These are phyloP conservation scores for Globisporangium mamillatum DNA, from an alignment of 352 stramenopile species.

Conservation along the genomic window DNA sequence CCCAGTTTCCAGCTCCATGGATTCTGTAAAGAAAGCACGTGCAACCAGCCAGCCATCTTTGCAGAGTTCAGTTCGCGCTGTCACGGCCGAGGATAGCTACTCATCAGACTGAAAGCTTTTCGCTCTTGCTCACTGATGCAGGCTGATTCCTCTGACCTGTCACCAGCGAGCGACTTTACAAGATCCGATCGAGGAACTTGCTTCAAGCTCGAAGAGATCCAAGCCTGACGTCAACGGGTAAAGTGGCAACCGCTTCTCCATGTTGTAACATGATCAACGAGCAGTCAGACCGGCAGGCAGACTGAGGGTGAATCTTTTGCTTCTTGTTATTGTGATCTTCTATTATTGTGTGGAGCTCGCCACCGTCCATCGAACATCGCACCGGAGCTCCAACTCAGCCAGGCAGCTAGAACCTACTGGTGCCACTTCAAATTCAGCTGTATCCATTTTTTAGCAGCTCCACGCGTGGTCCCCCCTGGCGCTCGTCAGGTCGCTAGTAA, in stretches of 20 bases:
- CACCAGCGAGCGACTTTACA: background rate
- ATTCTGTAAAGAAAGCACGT: background rate
- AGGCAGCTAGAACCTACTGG: too few relatives aligned
- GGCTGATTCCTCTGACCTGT: background rate
- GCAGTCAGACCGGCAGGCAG: background rate
- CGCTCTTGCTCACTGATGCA: background rate
- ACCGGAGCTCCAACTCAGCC: background rate
- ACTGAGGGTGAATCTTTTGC: background rate
- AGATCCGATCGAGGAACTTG: background rate
- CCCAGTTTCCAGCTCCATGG: background rate
- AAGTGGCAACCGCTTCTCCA: background rate
- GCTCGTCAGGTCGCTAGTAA: background rate
- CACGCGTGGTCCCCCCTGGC: background rate
- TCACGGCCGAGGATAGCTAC: background rate
- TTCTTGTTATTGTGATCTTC: background rate
- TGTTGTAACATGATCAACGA: background rate
- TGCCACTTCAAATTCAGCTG: background rate
- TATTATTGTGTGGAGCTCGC: background rate
- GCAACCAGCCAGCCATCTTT: background rate
- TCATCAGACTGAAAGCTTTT: background rate
- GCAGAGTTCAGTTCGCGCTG: background rate
- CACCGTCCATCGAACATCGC: background rate
- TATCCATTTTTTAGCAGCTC: background rate
- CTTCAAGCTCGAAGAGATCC: background rate
- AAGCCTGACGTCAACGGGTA: background rate